Conservation (phyloP, 2,329 filamentous ascomycete genomes). For the Paecilomyces sp. region DNA sequence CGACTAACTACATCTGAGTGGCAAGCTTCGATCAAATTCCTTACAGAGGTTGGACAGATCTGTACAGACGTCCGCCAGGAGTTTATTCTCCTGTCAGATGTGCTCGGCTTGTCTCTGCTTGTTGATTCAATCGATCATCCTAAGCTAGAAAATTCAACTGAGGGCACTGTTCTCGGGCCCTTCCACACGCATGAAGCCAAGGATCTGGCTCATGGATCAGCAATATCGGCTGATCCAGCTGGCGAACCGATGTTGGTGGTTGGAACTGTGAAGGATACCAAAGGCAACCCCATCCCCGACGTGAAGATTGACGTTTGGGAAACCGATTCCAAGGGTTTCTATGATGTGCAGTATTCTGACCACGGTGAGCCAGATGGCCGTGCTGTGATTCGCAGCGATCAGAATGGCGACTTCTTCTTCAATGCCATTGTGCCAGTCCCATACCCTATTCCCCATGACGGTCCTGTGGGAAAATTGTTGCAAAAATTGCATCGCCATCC, state of each 20-base stretch:
- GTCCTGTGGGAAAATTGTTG: conserved; percentile 70
- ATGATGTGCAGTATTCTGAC: conserved; percentile 70
- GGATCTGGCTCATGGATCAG: conserved; percentile 45
- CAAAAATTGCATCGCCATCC: conserved; percentile 62
- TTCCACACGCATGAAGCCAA: conserved; percentile 77
- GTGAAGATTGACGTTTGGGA: conserved; percentile 81
- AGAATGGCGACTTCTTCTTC: conserved; percentile 75
- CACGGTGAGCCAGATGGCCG: conserved; percentile 62
- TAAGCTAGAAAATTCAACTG: conserved; percentile 62
- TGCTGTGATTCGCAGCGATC: conserved; percentile 62
- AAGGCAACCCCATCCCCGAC: conserved; percentile 54
- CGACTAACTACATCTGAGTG: conserved; percentile 69
- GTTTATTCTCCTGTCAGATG: conserved; percentile 76
- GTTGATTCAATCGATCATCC: conserved; percentile 80
- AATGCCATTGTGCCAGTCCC: conserved; percentile 75
- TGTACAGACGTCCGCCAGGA: conserved; percentile 66
- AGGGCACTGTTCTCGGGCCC: conserved; percentile 73
- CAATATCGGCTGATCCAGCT: conserved; percentile 61
- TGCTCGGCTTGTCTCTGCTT: conserved; percentile 70
- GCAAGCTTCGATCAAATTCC: conserved; percentile 62
- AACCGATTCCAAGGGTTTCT: conserved; percentile 71
- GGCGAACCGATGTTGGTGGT: conserved; percentile 65
- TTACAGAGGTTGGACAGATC: conserved; percentile 66
- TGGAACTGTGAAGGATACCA: conserved; percentile 61
- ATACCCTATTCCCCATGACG: conserved; percentile 79